These are phyloP conservation scores for Quercus phellos DNA, from an alignment of 331 rosid species.

Conservation along the genomic window DNA sequence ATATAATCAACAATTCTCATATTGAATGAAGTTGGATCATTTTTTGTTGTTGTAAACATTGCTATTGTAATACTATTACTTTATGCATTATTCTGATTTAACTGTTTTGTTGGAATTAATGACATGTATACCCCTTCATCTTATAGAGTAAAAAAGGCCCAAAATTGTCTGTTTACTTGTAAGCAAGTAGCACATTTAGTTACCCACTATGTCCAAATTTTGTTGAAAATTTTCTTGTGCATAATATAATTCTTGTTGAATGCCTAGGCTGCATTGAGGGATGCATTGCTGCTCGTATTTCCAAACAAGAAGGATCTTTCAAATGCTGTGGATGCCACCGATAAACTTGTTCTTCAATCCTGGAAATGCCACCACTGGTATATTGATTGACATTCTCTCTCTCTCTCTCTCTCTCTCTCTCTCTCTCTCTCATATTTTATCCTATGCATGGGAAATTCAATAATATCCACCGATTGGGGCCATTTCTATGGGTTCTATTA, in stretches of 20 bases:
- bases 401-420: too few species aligned
- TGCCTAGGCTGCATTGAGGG: constrained; percentile 53
- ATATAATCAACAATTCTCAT: too few species aligned
- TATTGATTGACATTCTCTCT: background rate
- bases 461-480: background rate
- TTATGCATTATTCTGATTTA: background rate
- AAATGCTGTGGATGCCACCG: constrained; percentile 62
- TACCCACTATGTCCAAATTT: background rate
- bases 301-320: constrained; percentile 72
- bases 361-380: constrained; percentile 49
- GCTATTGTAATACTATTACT: background rate
- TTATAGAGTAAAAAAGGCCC: background rate
- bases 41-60: background rate
- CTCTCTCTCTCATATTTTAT: background rate
- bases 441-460: background rate
- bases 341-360: constrained; percentile 58
- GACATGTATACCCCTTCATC: background rate
- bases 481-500: background rate
- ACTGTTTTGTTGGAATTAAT: background rate
- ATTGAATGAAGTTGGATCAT: background rate
- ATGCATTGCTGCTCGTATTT: constrained; percentile 51
- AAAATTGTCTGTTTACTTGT: background rate
- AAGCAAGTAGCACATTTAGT: background rate
- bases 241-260: background rate
- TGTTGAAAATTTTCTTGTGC: background rate